Base-by-base conservation (phyloP, 257 asterid species). In the Solanum sparsipilum region DNA sequence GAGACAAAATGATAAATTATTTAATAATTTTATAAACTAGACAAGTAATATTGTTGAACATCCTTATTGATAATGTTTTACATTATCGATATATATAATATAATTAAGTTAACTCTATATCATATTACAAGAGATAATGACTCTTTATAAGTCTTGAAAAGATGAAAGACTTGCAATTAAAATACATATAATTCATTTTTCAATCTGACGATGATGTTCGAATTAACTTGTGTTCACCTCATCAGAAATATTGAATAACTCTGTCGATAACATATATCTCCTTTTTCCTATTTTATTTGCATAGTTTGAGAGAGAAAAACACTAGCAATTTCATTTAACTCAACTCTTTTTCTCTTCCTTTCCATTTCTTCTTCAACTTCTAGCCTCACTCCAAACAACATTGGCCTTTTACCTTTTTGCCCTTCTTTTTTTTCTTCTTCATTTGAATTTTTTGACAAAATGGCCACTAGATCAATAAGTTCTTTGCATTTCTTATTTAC, bases 361-460 rank as follows among this genome's bases (percentile, higher is more conserved):
- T 91, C 94, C 56, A 91, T 91, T 86, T 81, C 85, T 81, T 46
- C 93, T 87, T 90, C 85, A 87, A 88, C 94, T 84, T 91, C 97
- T 92, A 95, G 91, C 79, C 95, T 94, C 87, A 95, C 98, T 0
- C 98, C 99, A 81, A 96, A 96, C 25, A 96, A 91, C 94, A 88
- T 95, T 13, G 96, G 98, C 89, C 94, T 93, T 44, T 89, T 90
- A 9, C 75, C 89, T 0, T 27, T 56, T 23, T 85, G 65, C 18
- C 58, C 87, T 6, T 78, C 86, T 36, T 86, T 81, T 15, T 85
- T 90, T 36, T 87, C 91, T 44, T 71, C 76, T 15, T 73, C 44
- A 16, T 71, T 83, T n/a, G 20, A 52, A 11, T 11, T 87, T 13
- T 65, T 81, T 3, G 91, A 90, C 48, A 89, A 89, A 10, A 86